Conservation (phyloP, 192 early-diverging fungal genomes). For the Entomortierella lignicola region DNA sequence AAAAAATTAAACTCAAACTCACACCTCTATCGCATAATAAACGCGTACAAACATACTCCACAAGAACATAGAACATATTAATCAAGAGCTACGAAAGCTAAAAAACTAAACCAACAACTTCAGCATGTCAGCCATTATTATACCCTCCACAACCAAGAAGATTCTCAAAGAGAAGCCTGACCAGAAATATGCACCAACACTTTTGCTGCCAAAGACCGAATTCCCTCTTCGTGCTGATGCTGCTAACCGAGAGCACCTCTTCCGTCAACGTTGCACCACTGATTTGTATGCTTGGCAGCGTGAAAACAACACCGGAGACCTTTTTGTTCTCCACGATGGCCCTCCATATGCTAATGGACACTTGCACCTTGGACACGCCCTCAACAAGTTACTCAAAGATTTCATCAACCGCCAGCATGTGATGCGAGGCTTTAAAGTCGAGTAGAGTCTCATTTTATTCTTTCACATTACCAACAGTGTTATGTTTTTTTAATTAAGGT, state of each 20-base stretch:
- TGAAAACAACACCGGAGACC: conserved; percentile 67
- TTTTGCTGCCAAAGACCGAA: conserved; percentile 74
- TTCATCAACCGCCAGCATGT: conserved; percentile 82
- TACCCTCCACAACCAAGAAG: conserved; percentile 6
- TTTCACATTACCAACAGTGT: background rate
- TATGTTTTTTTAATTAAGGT: background rate
- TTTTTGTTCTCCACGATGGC: conserved; percentile 83
- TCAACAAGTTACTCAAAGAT: conserved; percentile 87
- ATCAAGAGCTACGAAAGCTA: background rate
- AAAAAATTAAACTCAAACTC: no score
- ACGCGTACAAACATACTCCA: no score
- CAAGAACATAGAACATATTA: no score
- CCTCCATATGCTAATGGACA: conserved; percentile 86
- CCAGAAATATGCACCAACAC: conserved; percentile 62
- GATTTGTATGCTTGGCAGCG: conserved; percentile 79
- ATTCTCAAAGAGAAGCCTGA: conserved; percentile 22
- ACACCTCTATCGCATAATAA: no score
- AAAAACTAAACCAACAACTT: background rate
- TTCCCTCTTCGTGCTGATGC: conserved; percentile 78
- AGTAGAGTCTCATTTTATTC: conserved; percentile 56
- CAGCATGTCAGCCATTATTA: conserved; percentile 9
- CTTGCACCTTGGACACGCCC: conserved; percentile 77
- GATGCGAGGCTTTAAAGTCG: conserved; percentile 76
- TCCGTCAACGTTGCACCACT: conserved; percentile 70
- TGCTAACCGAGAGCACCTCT: conserved; percentile 66